Conservation (phyloP, 768 basidiomycete genomes). For the Omphalotus guepiniiformis region DNA sequence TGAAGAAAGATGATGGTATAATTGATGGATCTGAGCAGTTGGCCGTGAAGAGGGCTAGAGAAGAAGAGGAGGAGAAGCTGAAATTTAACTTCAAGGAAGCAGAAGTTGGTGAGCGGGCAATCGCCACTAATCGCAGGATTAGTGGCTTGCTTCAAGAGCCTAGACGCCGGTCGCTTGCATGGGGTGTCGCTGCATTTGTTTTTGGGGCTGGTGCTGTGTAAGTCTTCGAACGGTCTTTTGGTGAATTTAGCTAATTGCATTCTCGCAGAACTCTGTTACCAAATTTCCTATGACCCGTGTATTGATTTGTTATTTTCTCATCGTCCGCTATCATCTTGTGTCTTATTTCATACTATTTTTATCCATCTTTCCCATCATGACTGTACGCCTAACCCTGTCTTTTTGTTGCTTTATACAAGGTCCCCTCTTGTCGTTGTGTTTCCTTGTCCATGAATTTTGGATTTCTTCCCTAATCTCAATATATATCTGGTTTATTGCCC, state of each 20-base stretch:
- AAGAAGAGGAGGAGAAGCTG: conserved; percentile 48
- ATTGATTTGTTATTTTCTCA: conserved; percentile 2
- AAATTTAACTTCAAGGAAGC: conserved; percentile 69
- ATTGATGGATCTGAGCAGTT: conserved; percentile 23
- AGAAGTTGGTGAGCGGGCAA: conserved; percentile 51
- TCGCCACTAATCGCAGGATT: conserved; percentile 64
- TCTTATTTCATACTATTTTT: conserved; percentile 7
- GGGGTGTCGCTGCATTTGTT: conserved; percentile 83
- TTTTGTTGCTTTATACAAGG: neutral
- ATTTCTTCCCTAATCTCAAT: neutral
- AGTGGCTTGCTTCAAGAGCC: conserved; percentile 55
- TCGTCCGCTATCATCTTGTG: conserved; percentile 14
- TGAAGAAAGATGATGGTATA: conserved; percentile 12
- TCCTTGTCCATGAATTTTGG: neutral
- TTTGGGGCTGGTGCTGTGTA: conserved; percentile 79
- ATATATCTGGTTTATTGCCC: neutral
- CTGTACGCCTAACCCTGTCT: conserved; percentile 4
- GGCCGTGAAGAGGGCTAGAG: conserved; percentile 45
- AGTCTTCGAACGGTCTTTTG: conserved; percentile 27
- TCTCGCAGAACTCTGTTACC: conserved; percentile 50
- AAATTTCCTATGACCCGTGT: conserved; percentile 46
- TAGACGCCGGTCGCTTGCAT: conserved; percentile 69
- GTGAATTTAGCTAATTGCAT: neutral
- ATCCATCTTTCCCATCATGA: neutral
- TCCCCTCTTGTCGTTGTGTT: neutral